phyloP scores from a whole-genome alignment of 768 basidiomycete species.

The Leccinum uliginosum region DNA sequence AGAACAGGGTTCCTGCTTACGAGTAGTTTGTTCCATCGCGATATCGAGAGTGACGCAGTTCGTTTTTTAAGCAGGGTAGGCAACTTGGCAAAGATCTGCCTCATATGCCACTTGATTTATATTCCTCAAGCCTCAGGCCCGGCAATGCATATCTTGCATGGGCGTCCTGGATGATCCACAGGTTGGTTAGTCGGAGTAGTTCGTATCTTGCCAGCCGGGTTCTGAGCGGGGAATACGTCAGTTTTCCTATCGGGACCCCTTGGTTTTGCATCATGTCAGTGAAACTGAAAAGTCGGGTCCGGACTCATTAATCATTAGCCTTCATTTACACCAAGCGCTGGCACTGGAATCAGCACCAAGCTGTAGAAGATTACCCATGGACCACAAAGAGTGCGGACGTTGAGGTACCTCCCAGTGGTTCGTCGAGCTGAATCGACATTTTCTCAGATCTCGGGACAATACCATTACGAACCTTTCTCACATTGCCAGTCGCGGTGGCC shows the following conservation, averaged over 20 bases:
- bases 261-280: not conserved
- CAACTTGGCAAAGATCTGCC: not conserved
- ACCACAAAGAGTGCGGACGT: not conserved
- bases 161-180: conserved; percentile 12
- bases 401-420: not conserved
- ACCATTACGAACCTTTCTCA: not conserved
- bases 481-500: no score
- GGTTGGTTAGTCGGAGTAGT: conserved; percentile 17
- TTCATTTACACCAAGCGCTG: conserved; percentile 3
- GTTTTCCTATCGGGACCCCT: not conserved
- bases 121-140: not conserved
- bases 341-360: conserved; percentile 19
- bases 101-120: conserved; percentile 12
- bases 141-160: conserved; percentile 14
- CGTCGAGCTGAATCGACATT: not conserved
- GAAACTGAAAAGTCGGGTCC: not conserved
- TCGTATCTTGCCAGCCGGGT: conserved; percentile 3
- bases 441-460: not conserved
- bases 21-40: conserved; percentile 6
- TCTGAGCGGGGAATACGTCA: not conserved
- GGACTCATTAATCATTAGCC: no score
- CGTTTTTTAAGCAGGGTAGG: not conserved
- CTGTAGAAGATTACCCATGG: conserved; percentile 13
- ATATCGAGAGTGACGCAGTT: not conserved
- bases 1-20: conserved; percentile 5